Conservation (phyloP, 768 basidiomycete species). For the Amanita exitialis region DNA sequence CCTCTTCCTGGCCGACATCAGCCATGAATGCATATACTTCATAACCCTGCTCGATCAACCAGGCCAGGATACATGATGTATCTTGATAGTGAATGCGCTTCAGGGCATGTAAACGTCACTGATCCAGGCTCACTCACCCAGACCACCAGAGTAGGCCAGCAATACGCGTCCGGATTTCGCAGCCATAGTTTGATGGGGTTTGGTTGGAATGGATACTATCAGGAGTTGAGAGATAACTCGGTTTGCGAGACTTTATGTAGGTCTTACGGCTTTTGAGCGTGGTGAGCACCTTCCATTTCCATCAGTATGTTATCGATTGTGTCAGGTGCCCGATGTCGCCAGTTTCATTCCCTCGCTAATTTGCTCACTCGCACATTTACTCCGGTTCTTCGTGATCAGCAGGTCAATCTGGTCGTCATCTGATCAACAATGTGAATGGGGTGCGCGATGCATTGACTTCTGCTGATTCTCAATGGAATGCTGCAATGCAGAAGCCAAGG, state of each 20-base stretch:
- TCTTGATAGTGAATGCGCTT: slow-evolving; percentile 36
- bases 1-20: slow-evolving; percentile 90
- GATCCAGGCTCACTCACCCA: slow-evolving; percentile 49
- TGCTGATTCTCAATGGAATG: too few relatives aligned
- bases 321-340: not conserved
- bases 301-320: not conserved
- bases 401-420: not conserved
- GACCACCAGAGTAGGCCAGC: slow-evolving; percentile 95
- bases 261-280: not conserved
- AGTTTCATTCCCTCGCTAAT: not conserved
- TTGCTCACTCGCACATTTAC: not conserved
- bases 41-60: slow-evolving; percentile 98
- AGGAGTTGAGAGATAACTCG: not conserved
- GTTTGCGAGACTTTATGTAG: not conserved
- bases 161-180: slow-evolving; percentile 74
- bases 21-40: slow-evolving; percentile 97
- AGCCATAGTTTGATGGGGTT: slow-evolving; percentile 27
- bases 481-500: too few relatives aligned
- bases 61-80: slow-evolving; percentile 97
- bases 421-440: not conserved
- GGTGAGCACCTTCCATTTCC: slow-evolving; percentile 1
- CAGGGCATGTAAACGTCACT: slow-evolving; percentile 7
- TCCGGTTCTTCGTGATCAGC: not conserved
- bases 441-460: too few relatives aligned
- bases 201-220: not conserved